Percentiles rank a stretch among this genome's conserved stretches.
Conservation (phyloP, 257 asterid species). For the Rubia yunnanensis region DNA sequence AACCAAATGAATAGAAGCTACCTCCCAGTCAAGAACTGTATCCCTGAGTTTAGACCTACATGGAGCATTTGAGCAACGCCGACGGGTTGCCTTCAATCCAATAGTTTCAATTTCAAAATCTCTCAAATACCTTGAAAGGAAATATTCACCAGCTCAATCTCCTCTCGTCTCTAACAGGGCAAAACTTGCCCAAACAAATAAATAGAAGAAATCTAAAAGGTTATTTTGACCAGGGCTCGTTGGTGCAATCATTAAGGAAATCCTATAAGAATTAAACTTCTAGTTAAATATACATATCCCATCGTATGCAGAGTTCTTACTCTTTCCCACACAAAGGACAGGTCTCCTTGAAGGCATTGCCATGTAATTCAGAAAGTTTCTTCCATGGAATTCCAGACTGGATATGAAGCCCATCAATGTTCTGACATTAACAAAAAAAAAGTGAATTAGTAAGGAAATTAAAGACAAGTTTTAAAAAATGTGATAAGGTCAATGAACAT, state of each 20-base stretch:
- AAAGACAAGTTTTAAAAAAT: not conserved
- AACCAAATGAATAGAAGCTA: slow-evolving; percentile 15
- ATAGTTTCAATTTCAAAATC: slow-evolving; percentile 93
- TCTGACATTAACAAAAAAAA: slow-evolving; percentile 38
- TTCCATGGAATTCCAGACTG: slow-evolving; percentile 91
- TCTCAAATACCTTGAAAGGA: slow-evolving; percentile 58
- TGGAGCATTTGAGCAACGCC: slow-evolving; percentile 57
- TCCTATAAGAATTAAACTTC: not conserved
- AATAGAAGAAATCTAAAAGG: not conserved
- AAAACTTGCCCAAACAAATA: not conserved
- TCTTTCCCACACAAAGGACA: slow-evolving; percentile 83
- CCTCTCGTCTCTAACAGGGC: not conserved
- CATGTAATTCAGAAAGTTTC: slow-evolving; percentile 81
- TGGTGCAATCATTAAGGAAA: not conserved
- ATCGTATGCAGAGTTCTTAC: no score
- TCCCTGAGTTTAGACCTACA: slow-evolving; percentile 80
- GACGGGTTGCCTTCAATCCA: slow-evolving; percentile 74
- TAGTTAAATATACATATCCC: not conserved
- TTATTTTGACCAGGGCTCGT: not conserved
- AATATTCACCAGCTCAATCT: slow-evolving; percentile 8
- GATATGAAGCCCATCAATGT: slow-evolving; percentile 89
- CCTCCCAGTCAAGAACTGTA: slow-evolving; percentile 99
- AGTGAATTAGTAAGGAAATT: not conserved
- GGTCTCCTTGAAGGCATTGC: slow-evolving; percentile 75
- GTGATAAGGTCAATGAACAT: not conserved